Percentiles rank a stretch among this genome's conserved stretches.
Evolutionary conservation across 257 asterid species (phyloP).

Genomic region (Solanum paucissectum): DNA sequence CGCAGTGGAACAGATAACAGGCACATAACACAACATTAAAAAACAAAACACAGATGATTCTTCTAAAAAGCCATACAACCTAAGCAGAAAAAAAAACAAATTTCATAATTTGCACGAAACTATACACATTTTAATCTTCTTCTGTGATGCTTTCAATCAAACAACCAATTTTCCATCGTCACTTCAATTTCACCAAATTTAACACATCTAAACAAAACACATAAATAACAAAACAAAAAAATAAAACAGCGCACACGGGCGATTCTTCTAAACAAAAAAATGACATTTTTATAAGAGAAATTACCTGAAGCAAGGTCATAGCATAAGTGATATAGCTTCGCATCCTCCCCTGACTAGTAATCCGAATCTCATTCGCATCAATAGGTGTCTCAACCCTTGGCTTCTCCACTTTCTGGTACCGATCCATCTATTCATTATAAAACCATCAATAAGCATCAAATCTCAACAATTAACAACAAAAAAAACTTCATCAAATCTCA

Average conservation of each 20-base stretch:
- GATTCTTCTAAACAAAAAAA: not conserved
- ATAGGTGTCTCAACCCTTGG: slow-evolving; percentile 51
- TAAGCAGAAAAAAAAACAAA: not conserved
- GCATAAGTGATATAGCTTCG: slow-evolving; percentile 63
- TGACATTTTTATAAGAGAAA: not conserved
- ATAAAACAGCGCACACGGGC: not conserved
- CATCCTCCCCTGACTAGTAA: slow-evolving; percentile 71
- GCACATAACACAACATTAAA: not conserved
- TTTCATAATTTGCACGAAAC: not conserved
- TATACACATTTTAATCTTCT: not conserved
- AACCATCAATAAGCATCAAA: not conserved
- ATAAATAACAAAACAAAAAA: not conserved
- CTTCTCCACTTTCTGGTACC: slow-evolving; percentile 66
- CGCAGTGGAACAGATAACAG: not conserved
- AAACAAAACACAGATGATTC: not conserved
- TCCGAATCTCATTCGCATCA: slow-evolving; percentile 62
- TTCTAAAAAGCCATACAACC: not conserved
- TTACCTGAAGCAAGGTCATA: slow-evolving; percentile 41
- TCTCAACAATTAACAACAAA: not conserved
- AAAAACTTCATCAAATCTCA: not conserved
- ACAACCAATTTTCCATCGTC: not conserved
- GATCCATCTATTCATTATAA: slow-evolving; percentile 36
- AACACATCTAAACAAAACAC: not conserved
- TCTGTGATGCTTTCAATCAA: not conserved
- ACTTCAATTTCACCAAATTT: not conserved